A percentile compares a stretch with the other conserved stretches of the same genome.
Conservation (phyloP, 2,329 filamentous ascomycete genomes). For the Diaporthe aspalathi region DNA sequence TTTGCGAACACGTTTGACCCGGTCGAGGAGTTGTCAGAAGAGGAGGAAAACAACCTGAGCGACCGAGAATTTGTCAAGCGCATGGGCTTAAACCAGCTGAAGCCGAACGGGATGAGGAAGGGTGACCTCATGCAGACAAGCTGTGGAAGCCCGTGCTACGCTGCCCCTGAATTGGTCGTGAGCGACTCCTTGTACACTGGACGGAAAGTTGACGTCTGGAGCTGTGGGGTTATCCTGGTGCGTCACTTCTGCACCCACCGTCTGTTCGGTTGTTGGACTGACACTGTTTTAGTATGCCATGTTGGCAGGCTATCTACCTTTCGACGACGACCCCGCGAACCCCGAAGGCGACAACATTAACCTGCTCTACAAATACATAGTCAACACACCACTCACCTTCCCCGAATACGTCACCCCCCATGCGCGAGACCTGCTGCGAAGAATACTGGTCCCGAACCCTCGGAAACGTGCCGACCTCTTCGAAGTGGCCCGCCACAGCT, state of each 20-base stretch:
- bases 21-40: constrained; percentile 85
- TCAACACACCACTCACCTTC: constrained; percentile 95
- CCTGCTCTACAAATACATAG: constrained; percentile 98
- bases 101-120: constrained; percentile 79
- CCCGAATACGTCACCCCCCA: constrained; percentile 99
- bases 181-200: constrained; percentile 98
- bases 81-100: constrained; percentile 83
- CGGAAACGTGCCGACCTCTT: constrained; percentile 95
- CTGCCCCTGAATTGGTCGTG: constrained; percentile 94
- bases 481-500: constrained; percentile 97
- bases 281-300: constrained; percentile 86
- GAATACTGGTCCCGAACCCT: constrained; percentile 95
- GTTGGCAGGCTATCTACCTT: constrained; percentile 96
- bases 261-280: constrained; percentile 23
- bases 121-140: constrained; percentile 99
- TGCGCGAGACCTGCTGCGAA: constrained; percentile 88
- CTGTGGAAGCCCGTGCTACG: constrained; percentile 97
- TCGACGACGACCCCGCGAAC: constrained; percentile 98
- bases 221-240: constrained; percentile 97
- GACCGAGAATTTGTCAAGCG: constrained; percentile 91
- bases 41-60: constrained; percentile 86
- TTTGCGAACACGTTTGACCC: constrained; percentile 98
- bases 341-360: constrained; percentile 99
- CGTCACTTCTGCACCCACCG: constrained; percentile 51
- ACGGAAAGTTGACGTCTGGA: constrained; percentile 98